phyloP scores from a whole-genome alignment of 805 yeast genomes.

The Barnettozyma wickerhamii region DNA sequence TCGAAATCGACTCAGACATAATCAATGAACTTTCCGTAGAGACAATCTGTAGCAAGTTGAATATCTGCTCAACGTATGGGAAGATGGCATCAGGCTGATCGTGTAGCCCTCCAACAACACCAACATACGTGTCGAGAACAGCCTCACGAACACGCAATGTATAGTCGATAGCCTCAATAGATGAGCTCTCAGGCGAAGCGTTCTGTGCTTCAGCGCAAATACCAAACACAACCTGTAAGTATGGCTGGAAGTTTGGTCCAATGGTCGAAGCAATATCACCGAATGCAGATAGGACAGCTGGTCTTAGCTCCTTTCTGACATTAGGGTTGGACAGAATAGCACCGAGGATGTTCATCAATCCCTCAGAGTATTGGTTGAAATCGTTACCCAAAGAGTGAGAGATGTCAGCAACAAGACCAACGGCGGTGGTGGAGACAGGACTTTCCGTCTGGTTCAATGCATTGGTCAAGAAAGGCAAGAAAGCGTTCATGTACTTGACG shows the following conservation, averaged over 20 bases:
- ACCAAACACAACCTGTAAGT: constrained; percentile 73
- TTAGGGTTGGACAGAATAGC: constrained; percentile 59
- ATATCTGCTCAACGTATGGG: constrained; percentile 65
- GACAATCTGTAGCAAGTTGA: constrained; percentile 60
- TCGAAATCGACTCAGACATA: constrained; percentile 63
- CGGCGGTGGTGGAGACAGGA: constrained; percentile 82
- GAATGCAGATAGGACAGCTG: constrained; percentile 84
- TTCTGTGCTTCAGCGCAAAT: constrained; percentile 66
- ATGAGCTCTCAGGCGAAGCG: constrained; percentile 58
- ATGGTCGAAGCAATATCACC: constrained; percentile 94
- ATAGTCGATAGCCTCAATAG: constrained; percentile 76
- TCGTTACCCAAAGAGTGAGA: constrained; percentile 79
- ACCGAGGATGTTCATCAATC: constrained; percentile 81
- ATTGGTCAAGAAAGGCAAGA: constrained; percentile 74
- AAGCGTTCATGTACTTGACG: constrained; percentile 70
- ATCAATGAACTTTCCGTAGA: constrained; percentile 57
- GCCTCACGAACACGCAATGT: constrained; percentile 71
- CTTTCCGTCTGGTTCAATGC: constrained; percentile 82
- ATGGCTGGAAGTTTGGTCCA: constrained; percentile 72
- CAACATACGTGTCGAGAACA: constrained; percentile 93
- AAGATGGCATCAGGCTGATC: constrained; percentile 59
- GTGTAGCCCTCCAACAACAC: constrained; percentile 87
- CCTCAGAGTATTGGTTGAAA: constrained; percentile 70
- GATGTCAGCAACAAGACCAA: constrained; percentile 92
- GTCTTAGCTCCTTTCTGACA: constrained; percentile 78